phyloP scores from a whole-genome alignment of 352 stramenopile species.

The Globisporangium nagaii region DNA sequence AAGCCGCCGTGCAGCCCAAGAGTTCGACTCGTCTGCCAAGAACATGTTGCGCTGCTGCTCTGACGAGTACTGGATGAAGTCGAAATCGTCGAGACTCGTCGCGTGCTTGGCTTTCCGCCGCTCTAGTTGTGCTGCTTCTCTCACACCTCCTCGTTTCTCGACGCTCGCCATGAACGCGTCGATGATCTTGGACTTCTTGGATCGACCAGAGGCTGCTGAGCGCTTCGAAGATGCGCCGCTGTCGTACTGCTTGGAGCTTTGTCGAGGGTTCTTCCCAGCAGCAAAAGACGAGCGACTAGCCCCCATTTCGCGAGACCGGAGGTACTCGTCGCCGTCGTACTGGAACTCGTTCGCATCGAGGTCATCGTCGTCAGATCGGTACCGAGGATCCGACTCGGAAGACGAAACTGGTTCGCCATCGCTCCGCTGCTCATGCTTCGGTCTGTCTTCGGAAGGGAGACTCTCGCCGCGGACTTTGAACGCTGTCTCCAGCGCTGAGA shows the following conservation, averaged over 20 bases:
- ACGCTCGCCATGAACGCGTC: constrained; percentile 10
- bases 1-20: neutral
- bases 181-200: neutral
- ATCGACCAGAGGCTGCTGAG: neutral
- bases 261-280: neutral
- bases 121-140: neutral
- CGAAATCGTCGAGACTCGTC: constrained; percentile 39
- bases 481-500: constrained; percentile 19
- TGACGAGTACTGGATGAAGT: constrained; percentile 13
- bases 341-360: constrained; percentile 11
- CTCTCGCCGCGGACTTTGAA: constrained; percentile 23
- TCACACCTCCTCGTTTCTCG: constrained; percentile 5
- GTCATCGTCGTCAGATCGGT: neutral
- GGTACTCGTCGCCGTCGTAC: constrained; percentile 16
- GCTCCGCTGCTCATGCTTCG: neutral
- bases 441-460: constrained; percentile 8
- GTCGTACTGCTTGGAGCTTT: neutral
- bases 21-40: neutral
- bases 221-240: neutral
- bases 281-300: neutral
- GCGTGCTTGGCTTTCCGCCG: neutral
- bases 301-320: neutral
- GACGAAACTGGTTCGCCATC: neutral
- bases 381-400: constrained; percentile 2
- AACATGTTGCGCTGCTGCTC: constrained; percentile 3